Conservation (phyloP, 148 eudicot species). For the Silene uniflora region DNA sequence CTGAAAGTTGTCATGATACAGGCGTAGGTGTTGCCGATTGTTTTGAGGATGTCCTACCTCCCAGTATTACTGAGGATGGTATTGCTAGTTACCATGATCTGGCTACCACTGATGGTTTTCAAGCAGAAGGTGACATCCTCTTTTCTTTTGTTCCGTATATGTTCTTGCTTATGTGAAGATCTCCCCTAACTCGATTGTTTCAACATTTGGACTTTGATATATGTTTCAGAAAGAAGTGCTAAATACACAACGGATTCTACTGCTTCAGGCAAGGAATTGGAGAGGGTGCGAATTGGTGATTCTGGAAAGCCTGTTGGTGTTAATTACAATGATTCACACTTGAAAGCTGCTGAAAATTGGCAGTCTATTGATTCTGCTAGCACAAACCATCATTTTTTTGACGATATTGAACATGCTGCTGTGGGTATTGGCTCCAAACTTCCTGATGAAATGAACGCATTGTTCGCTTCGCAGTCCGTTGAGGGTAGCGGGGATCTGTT, state of each 20-base stretch:
- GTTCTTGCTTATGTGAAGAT: neutral
- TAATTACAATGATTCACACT: constrained; percentile 28
- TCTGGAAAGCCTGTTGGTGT: constrained; percentile 25
- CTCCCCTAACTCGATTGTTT: neutral
- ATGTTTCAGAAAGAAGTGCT: constrained; percentile 34
- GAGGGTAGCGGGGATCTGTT: constrained; percentile 41
- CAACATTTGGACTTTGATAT: constrained; percentile 11
- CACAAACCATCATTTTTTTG: constrained; percentile 28
- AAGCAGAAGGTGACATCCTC: constrained; percentile 32
- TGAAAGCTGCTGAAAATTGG: constrained; percentile 28
- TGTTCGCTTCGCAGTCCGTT: constrained; percentile 36
- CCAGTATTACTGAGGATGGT: constrained; percentile 32
- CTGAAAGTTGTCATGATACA: constrained; percentile 17
- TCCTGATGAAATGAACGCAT: constrained; percentile 48
- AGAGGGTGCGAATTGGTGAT: constrained; percentile 24
- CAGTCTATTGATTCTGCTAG: constrained; percentile 29
- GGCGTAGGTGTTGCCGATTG: constrained; percentile 37
- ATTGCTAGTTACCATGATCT: constrained; percentile 30
- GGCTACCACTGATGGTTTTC: constrained; percentile 20
- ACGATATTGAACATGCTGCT: constrained; percentile 27
- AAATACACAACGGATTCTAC: constrained; percentile 29
- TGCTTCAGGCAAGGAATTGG: constrained; percentile 25
- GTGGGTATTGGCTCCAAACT: constrained; percentile 36
- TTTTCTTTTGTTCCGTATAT: constrained; percentile 4
- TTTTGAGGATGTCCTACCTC: constrained; percentile 29